A percentile compares a stretch with the other conserved stretches of the same genome.
phyloP scores from a whole-genome alignment of 1,139 yeast species.

The Geotrichum bryndzae region DNA sequence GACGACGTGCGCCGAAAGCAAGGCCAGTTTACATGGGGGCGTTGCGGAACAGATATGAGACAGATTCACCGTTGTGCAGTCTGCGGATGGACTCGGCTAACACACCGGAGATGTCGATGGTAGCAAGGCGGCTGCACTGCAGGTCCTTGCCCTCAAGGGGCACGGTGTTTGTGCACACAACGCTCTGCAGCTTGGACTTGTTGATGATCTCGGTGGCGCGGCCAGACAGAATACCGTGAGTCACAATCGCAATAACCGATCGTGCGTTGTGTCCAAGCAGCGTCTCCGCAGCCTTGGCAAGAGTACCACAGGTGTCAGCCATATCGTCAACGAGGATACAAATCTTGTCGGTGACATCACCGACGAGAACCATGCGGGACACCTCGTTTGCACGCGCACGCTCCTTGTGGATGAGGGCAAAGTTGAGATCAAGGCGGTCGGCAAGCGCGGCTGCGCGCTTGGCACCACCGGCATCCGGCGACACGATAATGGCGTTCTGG shows the following conservation, averaged over 20 bases:
- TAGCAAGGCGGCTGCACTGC: conserved; percentile 68
- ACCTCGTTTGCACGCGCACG: conserved; percentile 94
- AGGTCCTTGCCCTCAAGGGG: conserved; percentile 76
- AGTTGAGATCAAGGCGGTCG: conserved; percentile 83
- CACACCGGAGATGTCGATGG: conserved; percentile 81
- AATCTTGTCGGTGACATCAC: conserved; percentile 82
- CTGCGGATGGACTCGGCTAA: conserved; percentile 95
- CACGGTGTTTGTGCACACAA: conserved; percentile 91
- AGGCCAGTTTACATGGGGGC: conserved; percentile 29
- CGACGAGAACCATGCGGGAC: conserved; percentile 90
- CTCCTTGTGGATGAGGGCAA: conserved; percentile 95
- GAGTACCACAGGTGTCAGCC: conserved; percentile 98
- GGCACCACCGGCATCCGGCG: conserved; percentile 99
- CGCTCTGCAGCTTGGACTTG: conserved; percentile 66
- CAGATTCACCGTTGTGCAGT: conserved; percentile 91
- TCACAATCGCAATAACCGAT: conserved; percentile 87
- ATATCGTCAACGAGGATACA: conserved; percentile 93
- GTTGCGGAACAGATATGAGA: conserved; percentile 78
- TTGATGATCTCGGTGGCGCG: conserved; percentile 81
- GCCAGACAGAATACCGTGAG: conserved; percentile 90
- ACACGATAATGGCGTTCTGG: conserved; percentile 73
- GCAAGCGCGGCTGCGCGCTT: conserved; percentile 89
- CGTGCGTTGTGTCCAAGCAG: conserved; percentile 67
- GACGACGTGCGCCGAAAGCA: not conserved
- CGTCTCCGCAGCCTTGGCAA: conserved; percentile 93